Conservation (phyloP, 805 yeast species). For the Wickerhamomyces chaumierensis region DNA sequence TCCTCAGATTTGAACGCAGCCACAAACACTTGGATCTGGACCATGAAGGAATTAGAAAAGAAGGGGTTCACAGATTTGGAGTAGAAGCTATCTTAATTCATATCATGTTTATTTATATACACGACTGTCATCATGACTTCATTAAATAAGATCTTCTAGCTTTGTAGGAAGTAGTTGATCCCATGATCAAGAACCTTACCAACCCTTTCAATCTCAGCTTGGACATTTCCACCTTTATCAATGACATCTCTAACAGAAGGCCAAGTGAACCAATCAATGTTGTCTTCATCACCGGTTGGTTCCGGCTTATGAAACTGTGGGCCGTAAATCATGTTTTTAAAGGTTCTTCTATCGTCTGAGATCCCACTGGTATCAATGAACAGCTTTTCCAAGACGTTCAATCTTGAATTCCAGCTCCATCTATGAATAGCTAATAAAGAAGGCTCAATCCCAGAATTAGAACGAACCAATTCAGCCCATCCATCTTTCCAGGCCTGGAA, state of each 20-base stretch:
- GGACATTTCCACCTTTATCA: slow-evolving; percentile 42
- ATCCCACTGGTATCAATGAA: slow-evolving; percentile 34
- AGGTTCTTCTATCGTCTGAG: slow-evolving; percentile 47
- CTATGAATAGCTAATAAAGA: slow-evolving; percentile 59
- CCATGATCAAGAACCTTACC: slow-evolving; percentile 16
- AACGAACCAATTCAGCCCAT: slow-evolving; percentile 49
- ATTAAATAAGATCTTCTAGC: too few relatives aligned
- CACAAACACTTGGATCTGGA: slow-evolving; percentile 73
- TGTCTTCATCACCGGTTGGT: slow-evolving; percentile 14
- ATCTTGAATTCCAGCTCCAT: slow-evolving; percentile 70
- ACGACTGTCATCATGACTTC: too few relatives aligned
- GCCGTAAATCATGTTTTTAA: slow-evolving; percentile 58
- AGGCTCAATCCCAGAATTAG: slow-evolving; percentile 58
- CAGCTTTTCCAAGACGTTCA: slow-evolving; percentile 41
- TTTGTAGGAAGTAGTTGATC: neutral
- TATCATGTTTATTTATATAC: too few relatives aligned
- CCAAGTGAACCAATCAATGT: slow-evolving; percentile 49
- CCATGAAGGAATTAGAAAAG: slow-evolving; percentile 44
- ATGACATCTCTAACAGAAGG: slow-evolving; percentile 70
- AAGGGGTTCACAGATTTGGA: slow-evolving; percentile 29
- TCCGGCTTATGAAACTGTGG: slow-evolving; percentile 51
- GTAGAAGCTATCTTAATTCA: slow-evolving; percentile 1
- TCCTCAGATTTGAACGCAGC: slow-evolving; percentile 51
- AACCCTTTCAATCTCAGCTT: slow-evolving; percentile 35
- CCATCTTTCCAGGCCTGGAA: slow-evolving; percentile 45